A percentile compares a stretch with the other conserved stretches of the same genome.
These are phyloP conservation scores for Smithsoniella earleae DNA, from an alignment of 163 green algal genomes.

Conservation along the genomic window DNA sequence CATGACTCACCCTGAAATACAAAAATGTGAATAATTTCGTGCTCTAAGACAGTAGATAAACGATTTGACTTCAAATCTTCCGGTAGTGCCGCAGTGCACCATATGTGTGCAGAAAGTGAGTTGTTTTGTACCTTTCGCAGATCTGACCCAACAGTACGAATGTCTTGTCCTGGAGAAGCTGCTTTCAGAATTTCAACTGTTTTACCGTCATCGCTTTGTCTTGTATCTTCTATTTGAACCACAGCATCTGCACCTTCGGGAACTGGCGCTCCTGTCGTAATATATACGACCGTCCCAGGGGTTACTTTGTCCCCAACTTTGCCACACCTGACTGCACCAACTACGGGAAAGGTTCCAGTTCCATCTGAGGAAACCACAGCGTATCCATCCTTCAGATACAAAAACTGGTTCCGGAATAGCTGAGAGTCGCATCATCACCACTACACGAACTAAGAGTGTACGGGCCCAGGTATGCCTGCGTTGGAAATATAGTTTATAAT, in stretches of 20 bases:
- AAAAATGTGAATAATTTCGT: too few relatives aligned
- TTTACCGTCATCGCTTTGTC: slow-evolving; percentile 39
- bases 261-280: slow-evolving; percentile 71
- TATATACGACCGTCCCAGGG: slow-evolving; percentile 69
- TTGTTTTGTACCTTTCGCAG: neutral
- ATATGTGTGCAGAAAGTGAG: too few relatives aligned
- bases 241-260: slow-evolving; percentile 82
- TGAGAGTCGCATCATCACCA: neutral
- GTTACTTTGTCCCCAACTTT: slow-evolving; percentile 40
- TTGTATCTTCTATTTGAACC: slow-evolving; percentile 82
- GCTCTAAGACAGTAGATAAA: too few relatives aligned
- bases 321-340: slow-evolving; percentile 61
- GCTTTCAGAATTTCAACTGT: slow-evolving; percentile 52
- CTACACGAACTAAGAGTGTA: neutral
- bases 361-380: slow-evolving; percentile 75
- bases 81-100: too few relatives aligned
- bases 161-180: slow-evolving; percentile 59
- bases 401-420: neutral
- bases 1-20: slow-evolving; percentile 20
- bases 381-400: slow-evolving; percentile 78
- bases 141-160: slow-evolving; percentile 71
- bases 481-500: neutral
- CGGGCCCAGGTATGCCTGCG: neutral
- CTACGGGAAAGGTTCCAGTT: slow-evolving; percentile 63
- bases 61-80: too few relatives aligned